These are phyloP conservation scores for Aspergillus sp. DNA, from an alignment of 2,329 filamentous ascomycete genomes.

Conservation along the genomic window DNA sequence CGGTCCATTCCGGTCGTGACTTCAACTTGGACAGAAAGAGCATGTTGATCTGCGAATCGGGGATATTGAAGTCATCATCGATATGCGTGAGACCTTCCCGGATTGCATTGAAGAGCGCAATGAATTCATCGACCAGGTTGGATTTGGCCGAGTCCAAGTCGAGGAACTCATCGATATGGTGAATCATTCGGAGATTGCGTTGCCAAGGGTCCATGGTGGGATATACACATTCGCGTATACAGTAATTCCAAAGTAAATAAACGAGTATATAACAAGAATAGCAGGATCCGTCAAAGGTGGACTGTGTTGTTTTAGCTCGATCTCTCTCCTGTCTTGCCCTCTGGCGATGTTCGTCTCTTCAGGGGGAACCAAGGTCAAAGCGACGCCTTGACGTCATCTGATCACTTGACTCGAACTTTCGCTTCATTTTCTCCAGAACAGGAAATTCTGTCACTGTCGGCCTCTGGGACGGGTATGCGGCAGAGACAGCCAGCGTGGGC, in stretches of 20 bases:
- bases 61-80: constrained; percentile 17
- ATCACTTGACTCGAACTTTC: too few relatives aligned
- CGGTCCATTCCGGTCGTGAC: constrained; percentile 16
- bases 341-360: neutral
- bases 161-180: constrained; percentile 21
- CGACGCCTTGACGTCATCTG: too few relatives aligned
- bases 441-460: too few relatives aligned
- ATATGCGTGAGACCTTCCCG: constrained; percentile 20
- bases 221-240: too few relatives aligned
- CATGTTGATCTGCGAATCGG: constrained; percentile 18
- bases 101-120: constrained; percentile 20
- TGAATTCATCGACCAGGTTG: constrained; percentile 18
- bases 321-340: too few relatives aligned
- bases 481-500: neutral
- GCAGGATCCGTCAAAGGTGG: neutral
- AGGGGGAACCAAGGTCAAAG: neutral
- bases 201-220: constrained; percentile 16
- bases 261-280: neutral
- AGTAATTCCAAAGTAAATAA: neutral
- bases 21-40: constrained; percentile 20
- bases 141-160: constrained; percentile 19
- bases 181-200: constrained; percentile 19
- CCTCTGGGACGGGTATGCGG: too few relatives aligned
- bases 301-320: neutral
- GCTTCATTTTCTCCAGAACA: too few relatives aligned